A percentile compares a stretch with the other conserved stretches of the same genome.
phyloP scores from a whole-genome alignment of 2,329 filamentous ascomycete genomes.

The Fusarium agapanthi region DNA sequence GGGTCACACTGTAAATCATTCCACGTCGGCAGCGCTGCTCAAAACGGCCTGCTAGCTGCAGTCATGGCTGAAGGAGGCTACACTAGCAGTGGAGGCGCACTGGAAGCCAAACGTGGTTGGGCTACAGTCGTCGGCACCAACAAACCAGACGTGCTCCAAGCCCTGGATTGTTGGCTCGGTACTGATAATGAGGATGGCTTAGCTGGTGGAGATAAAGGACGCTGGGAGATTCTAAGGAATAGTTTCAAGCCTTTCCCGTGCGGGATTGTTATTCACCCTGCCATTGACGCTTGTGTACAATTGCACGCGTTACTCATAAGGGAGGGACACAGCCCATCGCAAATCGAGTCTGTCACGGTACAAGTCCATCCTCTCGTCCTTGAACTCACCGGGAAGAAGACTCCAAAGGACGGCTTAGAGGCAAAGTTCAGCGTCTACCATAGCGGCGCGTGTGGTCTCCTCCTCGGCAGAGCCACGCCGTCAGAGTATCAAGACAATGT shows the following conservation, averaged over 20 bases:
- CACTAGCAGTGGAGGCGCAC: background rate
- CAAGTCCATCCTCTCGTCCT: background rate
- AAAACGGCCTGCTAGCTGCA: background rate
- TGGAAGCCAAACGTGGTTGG: conserved; percentile 2
- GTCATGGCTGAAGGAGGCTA: background rate
- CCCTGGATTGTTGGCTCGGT: background rate
- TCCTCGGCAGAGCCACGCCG: background rate
- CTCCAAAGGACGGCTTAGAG: background rate
- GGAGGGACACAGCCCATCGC: background rate
- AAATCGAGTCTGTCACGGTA: background rate
- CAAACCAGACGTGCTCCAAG: background rate
- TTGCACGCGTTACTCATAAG: background rate
- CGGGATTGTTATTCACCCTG: background rate
- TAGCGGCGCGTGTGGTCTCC: background rate
- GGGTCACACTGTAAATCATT: conserved; percentile 1
- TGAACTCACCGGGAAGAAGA: background rate
- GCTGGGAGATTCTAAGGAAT: background rate
- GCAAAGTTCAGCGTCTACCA: conserved; percentile 11
- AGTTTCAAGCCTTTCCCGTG: conserved; percentile 1
- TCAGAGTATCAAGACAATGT: background rate
- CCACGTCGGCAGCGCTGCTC: background rate
- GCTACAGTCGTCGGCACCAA: background rate
- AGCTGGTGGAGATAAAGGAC: rapidly evolving
- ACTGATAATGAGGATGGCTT: background rate
- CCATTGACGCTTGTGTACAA: background rate